Conservation (phyloP, 1,284 basidiomycete genomes). For the Phaffia rhodozyma region DNA sequence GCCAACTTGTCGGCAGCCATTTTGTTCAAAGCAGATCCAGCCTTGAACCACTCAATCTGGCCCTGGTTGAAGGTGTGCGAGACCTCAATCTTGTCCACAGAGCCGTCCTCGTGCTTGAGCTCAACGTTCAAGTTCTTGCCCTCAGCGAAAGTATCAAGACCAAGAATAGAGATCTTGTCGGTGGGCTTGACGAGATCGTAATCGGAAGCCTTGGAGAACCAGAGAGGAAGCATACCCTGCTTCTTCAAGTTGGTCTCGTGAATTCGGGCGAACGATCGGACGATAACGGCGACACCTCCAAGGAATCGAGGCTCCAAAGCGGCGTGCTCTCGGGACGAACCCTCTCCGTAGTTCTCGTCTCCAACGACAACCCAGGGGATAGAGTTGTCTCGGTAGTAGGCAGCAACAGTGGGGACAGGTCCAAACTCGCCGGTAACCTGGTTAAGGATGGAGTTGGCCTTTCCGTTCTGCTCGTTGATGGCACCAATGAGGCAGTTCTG, state of each 20-base stretch:
- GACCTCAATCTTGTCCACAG: conserved; percentile 46
- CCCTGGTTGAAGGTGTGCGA: conserved; percentile 43
- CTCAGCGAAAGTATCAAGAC: conserved; percentile 68
- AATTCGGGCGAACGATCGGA: conserved; percentile 90
- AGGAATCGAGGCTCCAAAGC: conserved; percentile 96
- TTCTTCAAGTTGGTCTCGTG: conserved; percentile 99
- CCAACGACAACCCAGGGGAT: conserved; percentile 90
- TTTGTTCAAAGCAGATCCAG: conserved; percentile 15
- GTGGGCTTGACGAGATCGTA: conserved; percentile 76
- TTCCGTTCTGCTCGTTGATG: conserved; percentile 86
- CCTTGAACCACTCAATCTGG: conserved; percentile 85
- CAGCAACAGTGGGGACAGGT: conserved; percentile 70
- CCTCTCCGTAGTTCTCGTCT: conserved; percentile 96
- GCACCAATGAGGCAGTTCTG: conserved; percentile 37
- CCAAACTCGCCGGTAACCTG: conserved; percentile 76
- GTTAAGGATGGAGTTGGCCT: conserved; percentile 95
- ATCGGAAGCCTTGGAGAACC: conserved; percentile 74
- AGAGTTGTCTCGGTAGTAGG: conserved; percentile 75
- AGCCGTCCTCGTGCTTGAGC: conserved; percentile 70
- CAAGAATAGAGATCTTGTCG: conserved; percentile 74
- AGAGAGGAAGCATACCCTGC: conserved; percentile 83
- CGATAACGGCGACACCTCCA: conserved; percentile 89
- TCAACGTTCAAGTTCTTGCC: conserved; percentile 75
- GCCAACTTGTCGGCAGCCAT: conserved; percentile 9
- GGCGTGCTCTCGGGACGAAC: conserved; percentile 94